Conservation (phyloP, 768 basidiomycete genomes). For the Crepidotus variabilis region DNA sequence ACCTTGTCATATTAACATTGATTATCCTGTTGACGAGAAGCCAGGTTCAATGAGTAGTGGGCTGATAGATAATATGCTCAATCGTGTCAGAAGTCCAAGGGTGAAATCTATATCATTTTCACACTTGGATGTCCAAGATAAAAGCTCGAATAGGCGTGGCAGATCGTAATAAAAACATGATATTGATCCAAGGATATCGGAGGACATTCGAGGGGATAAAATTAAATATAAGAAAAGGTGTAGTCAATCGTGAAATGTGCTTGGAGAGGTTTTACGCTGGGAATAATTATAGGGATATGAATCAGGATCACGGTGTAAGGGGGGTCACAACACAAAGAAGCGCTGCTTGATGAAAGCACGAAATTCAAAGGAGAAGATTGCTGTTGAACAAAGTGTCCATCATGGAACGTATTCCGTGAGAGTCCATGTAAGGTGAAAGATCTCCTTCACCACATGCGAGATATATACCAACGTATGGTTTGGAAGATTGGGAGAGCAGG, state of each 20-base stretch:
- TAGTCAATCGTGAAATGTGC: too few relatives aligned
- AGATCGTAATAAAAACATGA: too few relatives aligned
- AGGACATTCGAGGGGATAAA: neutral
- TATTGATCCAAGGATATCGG: too few relatives aligned
- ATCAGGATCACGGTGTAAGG: neutral
- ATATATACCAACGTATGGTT: conserved; percentile 33
- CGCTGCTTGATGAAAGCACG: neutral
- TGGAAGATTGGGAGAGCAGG: conserved; percentile 35
- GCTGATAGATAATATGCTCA: too few relatives aligned
- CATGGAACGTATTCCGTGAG: neutral
- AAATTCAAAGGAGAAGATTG: neutral
- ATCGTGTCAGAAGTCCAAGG: too few relatives aligned
- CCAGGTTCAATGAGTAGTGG: too few relatives aligned
- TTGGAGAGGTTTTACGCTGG: neutral
- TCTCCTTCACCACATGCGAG: neutral
- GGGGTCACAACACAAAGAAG: neutral
- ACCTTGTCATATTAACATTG: conserved; percentile 1
- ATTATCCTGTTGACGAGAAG: conserved; percentile 9
- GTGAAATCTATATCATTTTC: too few relatives aligned
- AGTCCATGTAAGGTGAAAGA: neutral
- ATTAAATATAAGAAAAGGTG: neutral
- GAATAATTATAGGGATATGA: neutral
- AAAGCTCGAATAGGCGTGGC: too few relatives aligned
- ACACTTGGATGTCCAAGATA: too few relatives aligned
- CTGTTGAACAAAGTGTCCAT: neutral